These are phyloP conservation scores for Cerrena zonata DNA, from an alignment of 1,284 basidiomycete species.

Conservation along the genomic window DNA sequence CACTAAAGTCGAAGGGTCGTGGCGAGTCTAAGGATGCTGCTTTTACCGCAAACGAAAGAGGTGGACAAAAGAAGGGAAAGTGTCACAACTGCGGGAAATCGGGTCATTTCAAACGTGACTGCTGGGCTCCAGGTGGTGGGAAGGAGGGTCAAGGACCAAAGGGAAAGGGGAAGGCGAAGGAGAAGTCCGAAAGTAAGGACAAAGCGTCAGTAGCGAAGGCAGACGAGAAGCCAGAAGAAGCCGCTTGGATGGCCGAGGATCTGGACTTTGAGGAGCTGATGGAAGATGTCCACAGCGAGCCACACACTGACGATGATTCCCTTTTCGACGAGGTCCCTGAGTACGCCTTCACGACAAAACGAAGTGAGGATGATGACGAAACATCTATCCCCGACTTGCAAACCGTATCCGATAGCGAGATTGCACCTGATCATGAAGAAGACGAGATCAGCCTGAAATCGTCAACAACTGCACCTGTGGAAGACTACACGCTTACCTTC, in stretches of 20 bases:
- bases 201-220: conserved; percentile 6
- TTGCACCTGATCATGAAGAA: neutral
- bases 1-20: conserved; percentile 3
- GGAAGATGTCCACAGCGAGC: neutral
- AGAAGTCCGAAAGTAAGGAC: conserved; percentile 3
- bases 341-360: neutral
- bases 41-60: conserved; percentile 8
- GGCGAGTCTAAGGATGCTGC: conserved; percentile 4
- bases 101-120: conserved; percentile 22
- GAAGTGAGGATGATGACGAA: neutral
- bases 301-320: neutral
- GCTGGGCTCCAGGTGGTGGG: conserved; percentile 25
- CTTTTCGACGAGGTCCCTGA: neutral
- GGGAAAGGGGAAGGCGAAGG: conserved; percentile 11
- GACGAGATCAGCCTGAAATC: neutral
- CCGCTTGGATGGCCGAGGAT: conserved; percentile 7
- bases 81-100: conserved; percentile 22
- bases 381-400: conserved; percentile 5
- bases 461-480: neutral
- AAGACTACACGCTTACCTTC: neutral
- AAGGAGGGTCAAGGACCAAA: conserved; percentile 22
- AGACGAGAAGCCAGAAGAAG: conserved; percentile 6
- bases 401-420: neutral
- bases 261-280: conserved; percentile 3
- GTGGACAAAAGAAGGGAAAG: conserved; percentile 4